Evolutionary conservation across 73 alveolate species (phyloP).

Genomic region (Blepharisma japonicum): DNA sequence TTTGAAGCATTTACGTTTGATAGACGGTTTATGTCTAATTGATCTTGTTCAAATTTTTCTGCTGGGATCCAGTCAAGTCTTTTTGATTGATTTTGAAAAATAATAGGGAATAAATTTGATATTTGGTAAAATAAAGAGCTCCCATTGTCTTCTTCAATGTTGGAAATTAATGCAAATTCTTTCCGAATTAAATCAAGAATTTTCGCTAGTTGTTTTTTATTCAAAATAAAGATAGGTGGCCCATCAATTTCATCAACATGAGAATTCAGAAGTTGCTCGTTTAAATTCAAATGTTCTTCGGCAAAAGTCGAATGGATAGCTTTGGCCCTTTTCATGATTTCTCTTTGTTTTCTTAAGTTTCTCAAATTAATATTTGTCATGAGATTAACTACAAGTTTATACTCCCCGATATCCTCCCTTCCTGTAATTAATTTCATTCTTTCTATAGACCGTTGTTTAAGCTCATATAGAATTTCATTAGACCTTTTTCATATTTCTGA

Average conservation of each 20-base stretch:
- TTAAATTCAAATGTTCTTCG: not conserved
- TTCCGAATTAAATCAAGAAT: not conserved
- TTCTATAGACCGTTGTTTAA: not conserved
- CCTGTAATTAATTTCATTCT: constrained; percentile 12
- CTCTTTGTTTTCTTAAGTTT: not conserved
- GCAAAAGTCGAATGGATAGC: constrained; percentile 18
- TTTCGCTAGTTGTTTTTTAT: not conserved
- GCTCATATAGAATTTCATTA: not conserved
- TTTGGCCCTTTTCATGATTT: constrained; percentile 14
- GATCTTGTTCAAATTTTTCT: not conserved
- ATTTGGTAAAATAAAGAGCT: not conserved
- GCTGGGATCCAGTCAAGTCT: constrained; percentile 20
- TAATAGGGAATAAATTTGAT: not conserved
- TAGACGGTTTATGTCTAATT: not conserved
- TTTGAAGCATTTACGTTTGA: not conserved
- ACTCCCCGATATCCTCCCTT: not conserved
- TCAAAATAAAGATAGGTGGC: constrained; percentile 12
- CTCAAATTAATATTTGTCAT: constrained; percentile 7
- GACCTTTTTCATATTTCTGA: not conserved
- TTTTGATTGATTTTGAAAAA: not conserved
- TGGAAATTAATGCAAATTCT: not conserved
- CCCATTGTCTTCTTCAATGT: constrained; percentile 15
- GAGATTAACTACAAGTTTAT: not conserved
- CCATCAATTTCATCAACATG: not conserved
- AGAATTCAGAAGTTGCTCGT: constrained; percentile 2